Evolutionary conservation across 768 basidiomycete species (phyloP).

Genomic region (Naganishia vishniacii): DNA sequence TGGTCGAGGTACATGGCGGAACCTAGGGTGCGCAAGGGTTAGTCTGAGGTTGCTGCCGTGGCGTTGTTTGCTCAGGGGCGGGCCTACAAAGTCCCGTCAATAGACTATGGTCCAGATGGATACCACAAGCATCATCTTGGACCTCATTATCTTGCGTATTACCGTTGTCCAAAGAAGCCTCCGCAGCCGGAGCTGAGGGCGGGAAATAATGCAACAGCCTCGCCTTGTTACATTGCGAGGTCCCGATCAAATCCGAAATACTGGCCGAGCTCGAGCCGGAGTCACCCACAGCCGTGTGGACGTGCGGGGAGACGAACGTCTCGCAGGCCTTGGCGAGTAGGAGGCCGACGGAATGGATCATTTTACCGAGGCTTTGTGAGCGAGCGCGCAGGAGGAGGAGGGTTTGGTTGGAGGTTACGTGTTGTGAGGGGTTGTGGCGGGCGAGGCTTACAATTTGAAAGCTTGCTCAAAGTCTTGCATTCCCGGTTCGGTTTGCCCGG

Average conservation of each 20-base stretch:
- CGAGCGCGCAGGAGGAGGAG: not conserved
- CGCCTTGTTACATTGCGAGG: constrained; percentile 80
- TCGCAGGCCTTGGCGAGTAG: constrained; percentile 82
- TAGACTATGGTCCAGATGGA: constrained; percentile 76
- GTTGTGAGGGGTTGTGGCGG: too few relatives aligned
- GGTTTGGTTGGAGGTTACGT: not conserved
- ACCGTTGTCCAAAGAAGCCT: constrained; percentile 19
- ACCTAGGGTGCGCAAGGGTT: constrained; percentile 17
- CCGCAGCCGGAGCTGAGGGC: constrained; percentile 36
- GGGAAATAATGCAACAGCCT: constrained; percentile 96
- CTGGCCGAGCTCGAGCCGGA: constrained; percentile 20
- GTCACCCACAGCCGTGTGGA: not conserved
- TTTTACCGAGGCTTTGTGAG: constrained; percentile 38
- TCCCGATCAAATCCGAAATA: constrained; percentile 63
- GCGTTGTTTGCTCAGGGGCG: not conserved
- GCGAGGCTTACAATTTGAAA: constrained; percentile 62
- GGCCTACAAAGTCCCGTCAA: constrained; percentile 83
- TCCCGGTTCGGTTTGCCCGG: constrained; percentile 32
- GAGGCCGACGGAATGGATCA: constrained; percentile 72
- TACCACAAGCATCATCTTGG: constrained; percentile 83
- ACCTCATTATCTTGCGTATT: constrained; percentile 59
- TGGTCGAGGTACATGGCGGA: constrained; percentile 75
- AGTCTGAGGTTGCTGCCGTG: too few relatives aligned
- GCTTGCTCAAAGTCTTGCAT: constrained; percentile 75
- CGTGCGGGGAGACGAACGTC: constrained; percentile 61